Evolutionary conservation across 208 protist species (phyloP), one percentile per base, ranked within the genome.

Genomic region (Acanthamoeba divionensis): DNA sequence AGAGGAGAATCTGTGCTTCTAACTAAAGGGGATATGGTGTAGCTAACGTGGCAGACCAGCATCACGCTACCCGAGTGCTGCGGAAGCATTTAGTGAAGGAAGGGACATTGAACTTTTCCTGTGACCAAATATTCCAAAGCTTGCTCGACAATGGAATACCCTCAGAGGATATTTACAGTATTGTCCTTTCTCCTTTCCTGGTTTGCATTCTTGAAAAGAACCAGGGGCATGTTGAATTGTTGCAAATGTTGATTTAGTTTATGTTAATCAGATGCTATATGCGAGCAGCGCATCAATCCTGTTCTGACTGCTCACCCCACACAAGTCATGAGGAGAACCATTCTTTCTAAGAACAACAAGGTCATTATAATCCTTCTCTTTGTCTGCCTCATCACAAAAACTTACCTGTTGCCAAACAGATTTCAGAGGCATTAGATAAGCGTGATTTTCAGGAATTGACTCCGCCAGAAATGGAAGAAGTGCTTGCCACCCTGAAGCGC

Each of bases 261-360:
- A 0, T 48, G 24, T 47, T 10, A 29, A n/a, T 3, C 21, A 88
- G 41, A 95, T 13, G 55, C 83, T 10, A 33, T 93, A 2, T 0
- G 50, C 8, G 8, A 75, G 75, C 93, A 95, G 86, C 77, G 63
- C 24, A 85, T 95, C 29, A 93, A 95, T 57, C 69, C 95, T 8
- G 93, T 95, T 29, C 77, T 95, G 31, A 95, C 94, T 0, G 93
- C 94, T 9, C 94, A 95, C 60, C 94, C 94, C 50, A 95, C 94
- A 0, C 92, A 95, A 47, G 92, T 92, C 47, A 45, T 90, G 62
- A 60, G 92, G 45, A 73, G 92, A 24, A 93, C 92, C 1, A 62
- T 93, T 0, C 90, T 93, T 12, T 55, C 92, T 4, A 94, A 94
- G 15, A 90, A 92, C 2, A 90, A 63, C 21, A 60, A 60, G 52